Evolutionary conservation across 1,284 basidiomycete genomes (phyloP), one percentile per base, ranked within the genome.

Genomic region (Agaricales sp.): DNA sequence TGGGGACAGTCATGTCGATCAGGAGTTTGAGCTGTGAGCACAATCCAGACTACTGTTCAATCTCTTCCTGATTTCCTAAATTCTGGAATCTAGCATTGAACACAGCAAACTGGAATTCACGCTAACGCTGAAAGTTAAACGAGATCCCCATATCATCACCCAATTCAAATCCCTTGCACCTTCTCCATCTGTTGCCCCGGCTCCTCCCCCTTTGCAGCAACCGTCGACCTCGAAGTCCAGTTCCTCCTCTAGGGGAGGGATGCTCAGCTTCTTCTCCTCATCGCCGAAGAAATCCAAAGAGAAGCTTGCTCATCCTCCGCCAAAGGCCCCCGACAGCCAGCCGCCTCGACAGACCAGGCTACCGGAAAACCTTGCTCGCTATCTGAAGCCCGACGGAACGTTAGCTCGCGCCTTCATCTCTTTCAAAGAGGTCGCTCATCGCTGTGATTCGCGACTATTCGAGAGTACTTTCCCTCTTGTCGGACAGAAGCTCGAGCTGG

Each of bases 1-100:
- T 24, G 67, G 73, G 35, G 80, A 86, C 22, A 79, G 78, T 49
- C 73, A 72, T 18, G 89, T 98, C 54, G 84, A 89, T 46, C 92
- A 95, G 63, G 93, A 97, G 64, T 98, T 97, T 58, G 92, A 96
- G 59, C 69, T 95, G 91, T 92, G 60, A 54, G 89, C 72, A 6
- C 13, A 45, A 48, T 44, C 45, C 19, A 41, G 46, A 30, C 43
- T 1, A 21, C 49, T 6, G 39, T n/a, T n/a, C n/a, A n/a, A n/a
- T n/a, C n/a, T n/a, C n/a, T n/a, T 26, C 22, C 14, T 20, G 12
- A 39, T 21, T 23, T 43, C 43, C 47, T 44, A 51, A 41, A 44
- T 49, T 19, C 14, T 48, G 20, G 45, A 22, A 14, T 46, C 2
- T 54, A 92, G 88, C 23, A 87, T 91, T 53, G 88, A 91, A 59